Conservation (phyloP, 179 eudicot species). For the Beta corolliflora region DNA sequence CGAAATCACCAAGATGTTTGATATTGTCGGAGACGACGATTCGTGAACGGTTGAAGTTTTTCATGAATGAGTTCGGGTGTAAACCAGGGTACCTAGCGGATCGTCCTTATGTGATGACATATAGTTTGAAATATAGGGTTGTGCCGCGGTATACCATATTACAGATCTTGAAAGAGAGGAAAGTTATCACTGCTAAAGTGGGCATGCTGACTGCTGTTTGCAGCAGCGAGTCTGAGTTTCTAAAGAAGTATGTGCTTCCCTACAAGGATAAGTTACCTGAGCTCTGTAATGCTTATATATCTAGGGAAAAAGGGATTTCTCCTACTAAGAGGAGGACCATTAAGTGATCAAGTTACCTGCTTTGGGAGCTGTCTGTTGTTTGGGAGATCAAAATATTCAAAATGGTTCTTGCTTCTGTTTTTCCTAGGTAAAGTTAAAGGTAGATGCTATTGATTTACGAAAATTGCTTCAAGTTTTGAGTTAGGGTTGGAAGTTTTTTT, state of each 20-base stretch:
- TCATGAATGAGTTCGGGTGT: constrained; percentile 35
- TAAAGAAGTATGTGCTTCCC: constrained; percentile 23
- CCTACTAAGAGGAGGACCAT: not conserved
- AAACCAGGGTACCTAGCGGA: constrained; percentile 19
- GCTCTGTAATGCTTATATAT: constrained; percentile 25
- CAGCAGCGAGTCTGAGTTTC: constrained; percentile 7
- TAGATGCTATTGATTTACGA: not conserved
- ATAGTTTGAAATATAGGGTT: constrained; percentile 33
- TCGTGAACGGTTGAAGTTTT: constrained; percentile 20
- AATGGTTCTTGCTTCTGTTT: not conserved
- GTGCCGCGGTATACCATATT: constrained; percentile 25
- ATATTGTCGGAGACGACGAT: constrained; percentile 15
- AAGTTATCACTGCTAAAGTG: not conserved
- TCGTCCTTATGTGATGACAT: constrained; percentile 20
- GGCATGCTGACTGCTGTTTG: constrained; percentile 10
- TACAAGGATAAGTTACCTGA: constrained; percentile 22
- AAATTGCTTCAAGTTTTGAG: not conserved
- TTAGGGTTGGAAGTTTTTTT: not conserved
- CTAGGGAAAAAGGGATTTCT: constrained; percentile 8
- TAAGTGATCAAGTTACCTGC: not conserved
- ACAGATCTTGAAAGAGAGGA: constrained; percentile 17
- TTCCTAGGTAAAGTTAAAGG: not conserved
- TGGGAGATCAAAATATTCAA: not conserved
- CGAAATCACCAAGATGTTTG: constrained; percentile 29
- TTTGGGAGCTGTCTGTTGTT: not conserved